Evolutionary conservation across 2,329 filamentous ascomycete species (phyloP), one percentile per base, ranked within the genome.

Genomic region (Sporothrix inflata): DNA sequence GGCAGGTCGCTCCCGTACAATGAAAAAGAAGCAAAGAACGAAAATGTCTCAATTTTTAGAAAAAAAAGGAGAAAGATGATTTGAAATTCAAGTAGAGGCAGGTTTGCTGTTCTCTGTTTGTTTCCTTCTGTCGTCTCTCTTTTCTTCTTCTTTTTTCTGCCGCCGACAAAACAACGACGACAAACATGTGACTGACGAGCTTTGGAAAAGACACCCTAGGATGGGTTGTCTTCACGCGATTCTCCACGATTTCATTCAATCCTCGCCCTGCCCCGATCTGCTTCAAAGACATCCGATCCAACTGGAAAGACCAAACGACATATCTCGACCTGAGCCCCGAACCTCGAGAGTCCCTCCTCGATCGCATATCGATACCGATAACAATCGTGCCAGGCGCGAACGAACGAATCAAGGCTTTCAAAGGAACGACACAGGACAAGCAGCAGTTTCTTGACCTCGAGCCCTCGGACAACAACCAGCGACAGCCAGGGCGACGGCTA

Each of bases 281-380:
- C 0, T 24, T 12, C n/a, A 4, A 24, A 14, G 49, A 53, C 45
- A 24, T 12, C 4, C 21, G 7, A 12, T 8, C 49, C 24, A 12
- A 34, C 24, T 16, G 53, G 12, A 16, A n/a, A 51, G 5, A n/a
- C 49, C 49, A 51, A 6, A 51, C 49, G n/a, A 4, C 19, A 51
- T 21, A 12, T 53, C 49, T 24, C 21, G 55, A 11, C 55, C 3
- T 34, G 55, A 11, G 14, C 27, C 2, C 11, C 42, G 6, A 2
- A 30, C 14, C 27, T 40, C 30, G 14, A 40, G 27, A 3, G n/a
- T 14, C 38, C 3, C 5, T 2, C 2, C n/a, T 16, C n/a, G 6
- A 45, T 45, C 60, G 2, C 60, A 42, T 45, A 65, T 65, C 38
- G 38, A 65, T 19, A 45, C 38, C 38, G 60, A 65, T 65, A 40